phyloP scores from a whole-genome alignment of 176 grass and related monocot species.

The Raddia guianensis region DNA sequence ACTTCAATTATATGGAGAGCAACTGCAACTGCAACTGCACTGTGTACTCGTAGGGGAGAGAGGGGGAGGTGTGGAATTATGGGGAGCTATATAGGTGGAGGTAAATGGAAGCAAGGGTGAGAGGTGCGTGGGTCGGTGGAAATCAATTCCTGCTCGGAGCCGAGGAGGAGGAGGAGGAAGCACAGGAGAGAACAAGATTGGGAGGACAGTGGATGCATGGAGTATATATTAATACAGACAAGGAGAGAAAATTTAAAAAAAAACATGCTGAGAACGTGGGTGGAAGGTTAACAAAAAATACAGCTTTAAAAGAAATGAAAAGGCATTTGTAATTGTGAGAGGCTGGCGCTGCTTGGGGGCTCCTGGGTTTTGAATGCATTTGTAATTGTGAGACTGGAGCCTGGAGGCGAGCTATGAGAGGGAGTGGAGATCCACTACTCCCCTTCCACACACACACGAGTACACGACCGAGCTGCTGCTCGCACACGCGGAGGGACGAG shows the following conservation, averaged over 20 bases:
- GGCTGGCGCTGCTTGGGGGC: not conserved
- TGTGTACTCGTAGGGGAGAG: conserved; percentile 37
- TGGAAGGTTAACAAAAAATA: conserved; percentile 37
- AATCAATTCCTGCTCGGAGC: conserved; percentile 25
- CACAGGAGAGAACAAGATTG: conserved; percentile 37
- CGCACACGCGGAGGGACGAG: not conserved
- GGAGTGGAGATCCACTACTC: conserved; percentile 51
- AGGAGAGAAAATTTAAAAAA: conserved; percentile 32
- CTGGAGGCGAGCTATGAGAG: not conserved
- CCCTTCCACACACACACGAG: conserved; percentile 14
- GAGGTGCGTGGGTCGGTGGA: conserved; percentile 41
- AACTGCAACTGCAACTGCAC: not conserved
- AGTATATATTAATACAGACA: conserved; percentile 40
- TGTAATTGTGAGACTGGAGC: not conserved
- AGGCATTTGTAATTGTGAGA: not conserved
- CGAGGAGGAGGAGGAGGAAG: not conserved
- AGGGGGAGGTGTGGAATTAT: conserved; percentile 28
- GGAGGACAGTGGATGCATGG: not conserved
- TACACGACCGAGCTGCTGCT: not conserved
- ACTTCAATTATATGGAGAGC: conserved; percentile 40
- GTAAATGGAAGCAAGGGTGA: conserved; percentile 43
- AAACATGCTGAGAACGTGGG: conserved; percentile 69
- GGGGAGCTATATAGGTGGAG: conserved; percentile 61
- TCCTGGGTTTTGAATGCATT: conserved; percentile 36
- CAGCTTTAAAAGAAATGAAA: not conserved